These are phyloP conservation scores for Carex arenaria DNA, from an alignment of 202 grass and related monocot genomes.

Conservation along the genomic window DNA sequence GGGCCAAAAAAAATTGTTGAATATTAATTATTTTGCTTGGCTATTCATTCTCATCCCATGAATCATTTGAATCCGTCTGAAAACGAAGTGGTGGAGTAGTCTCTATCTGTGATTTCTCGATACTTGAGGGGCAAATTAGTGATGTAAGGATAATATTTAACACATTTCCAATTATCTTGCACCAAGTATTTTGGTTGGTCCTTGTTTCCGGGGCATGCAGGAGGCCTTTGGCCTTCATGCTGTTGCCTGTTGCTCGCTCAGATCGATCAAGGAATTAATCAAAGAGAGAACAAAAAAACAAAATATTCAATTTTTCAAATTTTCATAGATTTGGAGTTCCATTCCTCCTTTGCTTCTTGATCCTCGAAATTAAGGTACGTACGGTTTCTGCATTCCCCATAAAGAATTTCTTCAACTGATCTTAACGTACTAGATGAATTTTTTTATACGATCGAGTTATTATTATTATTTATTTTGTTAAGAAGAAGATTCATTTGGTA, in stretches of 20 bases:
- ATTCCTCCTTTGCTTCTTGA: background rate
- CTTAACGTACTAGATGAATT: background rate
- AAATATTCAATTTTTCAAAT: no score
- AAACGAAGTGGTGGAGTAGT: background rate
- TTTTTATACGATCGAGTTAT: no score
- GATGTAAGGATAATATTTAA: constrained; percentile 14
- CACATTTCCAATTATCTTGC: constrained; percentile 22
- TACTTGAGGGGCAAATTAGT: constrained; percentile 12
- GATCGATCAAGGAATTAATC: no score
- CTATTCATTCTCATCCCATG: no score
- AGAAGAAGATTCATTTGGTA: background rate
- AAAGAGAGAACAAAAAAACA: no score
- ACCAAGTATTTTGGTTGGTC: constrained; percentile 26
- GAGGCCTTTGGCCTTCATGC: constrained; percentile 22
- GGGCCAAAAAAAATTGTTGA: background rate
- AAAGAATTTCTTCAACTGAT: background rate
- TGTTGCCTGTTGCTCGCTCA: constrained; percentile 3
- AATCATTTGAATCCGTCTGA: background rate
- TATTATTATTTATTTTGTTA: background rate
- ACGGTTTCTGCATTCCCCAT: background rate
- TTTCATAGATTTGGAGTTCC: background rate
- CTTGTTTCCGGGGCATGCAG: background rate
- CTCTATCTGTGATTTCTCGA: background rate
- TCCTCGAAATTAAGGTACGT: constrained; percentile 18
- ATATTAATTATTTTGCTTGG: background rate